Percentiles rank a stretch among this genome's conserved stretches.
phyloP scores from a whole-genome alignment of 169 alveolate species.

The Plasmodium gonderi region DNA sequence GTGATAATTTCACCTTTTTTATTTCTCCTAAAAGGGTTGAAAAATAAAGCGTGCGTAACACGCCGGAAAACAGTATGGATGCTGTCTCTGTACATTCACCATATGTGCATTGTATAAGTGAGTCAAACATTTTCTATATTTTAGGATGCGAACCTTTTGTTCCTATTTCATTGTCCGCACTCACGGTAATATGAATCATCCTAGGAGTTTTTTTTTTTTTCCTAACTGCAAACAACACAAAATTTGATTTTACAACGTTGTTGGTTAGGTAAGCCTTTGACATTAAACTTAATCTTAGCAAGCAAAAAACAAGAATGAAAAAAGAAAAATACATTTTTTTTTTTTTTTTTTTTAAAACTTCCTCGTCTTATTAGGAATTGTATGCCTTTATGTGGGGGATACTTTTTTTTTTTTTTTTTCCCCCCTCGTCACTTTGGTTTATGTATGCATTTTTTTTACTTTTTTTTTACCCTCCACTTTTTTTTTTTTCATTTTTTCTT shows the following conservation, averaged over 20 bases:
- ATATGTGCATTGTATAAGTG: neutral
- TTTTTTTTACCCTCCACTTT: neutral
- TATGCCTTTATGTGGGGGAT: neutral
- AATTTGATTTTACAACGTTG: conserved; percentile 7
- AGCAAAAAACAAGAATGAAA: conserved; percentile 9
- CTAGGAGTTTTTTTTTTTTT: conserved; percentile 50
- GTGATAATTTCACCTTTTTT: conserved; percentile 71
- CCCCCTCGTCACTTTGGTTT: neutral
- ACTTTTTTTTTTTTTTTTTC: neutral
- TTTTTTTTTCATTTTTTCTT: neutral
- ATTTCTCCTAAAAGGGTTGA: conserved; percentile 28
- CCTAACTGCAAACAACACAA: conserved; percentile 39
- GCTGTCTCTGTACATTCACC: neutral
- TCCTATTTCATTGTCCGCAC: conserved; percentile 75
- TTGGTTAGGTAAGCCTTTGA: conserved; percentile 31
- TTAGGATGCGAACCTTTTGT: conserved; percentile 30
- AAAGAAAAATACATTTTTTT: conserved; percentile 37
- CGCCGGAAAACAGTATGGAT: neutral
- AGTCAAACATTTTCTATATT: neutral
- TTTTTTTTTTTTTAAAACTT: conserved; percentile 2
- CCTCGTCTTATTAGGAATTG: neutral
- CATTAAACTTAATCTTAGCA: neutral
- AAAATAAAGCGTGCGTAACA: neutral
- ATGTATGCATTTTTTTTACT: neutral
- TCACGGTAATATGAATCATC: conserved; percentile 62